A percentile compares a stretch with the other conserved stretches of the same genome.
Evolutionary conservation across 805 yeast species (phyloP).

Genomic region (Saccharomycodes ludwigii): DNA sequence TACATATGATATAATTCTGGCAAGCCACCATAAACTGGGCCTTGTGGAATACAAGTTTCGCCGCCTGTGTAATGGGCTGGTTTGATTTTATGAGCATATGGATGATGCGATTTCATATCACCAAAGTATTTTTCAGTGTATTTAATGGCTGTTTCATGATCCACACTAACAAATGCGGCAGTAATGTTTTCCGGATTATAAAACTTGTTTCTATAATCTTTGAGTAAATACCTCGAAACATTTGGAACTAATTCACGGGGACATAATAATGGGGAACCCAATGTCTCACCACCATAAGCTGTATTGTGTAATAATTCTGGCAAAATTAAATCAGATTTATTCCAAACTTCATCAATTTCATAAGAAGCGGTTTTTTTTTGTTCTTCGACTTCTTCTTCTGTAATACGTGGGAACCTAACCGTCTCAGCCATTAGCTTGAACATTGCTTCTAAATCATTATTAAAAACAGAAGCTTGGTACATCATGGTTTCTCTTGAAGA

Average conservation of each 20-base stretch:
- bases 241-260: conserved; percentile 54
- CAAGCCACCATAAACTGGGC: conserved; percentile 45
- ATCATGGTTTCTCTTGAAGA: conserved; percentile 84
- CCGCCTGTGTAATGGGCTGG: conserved; percentile 51
- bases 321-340: conserved; percentile 69
- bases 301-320: conserved; percentile 86
- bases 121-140: conserved; percentile 55
- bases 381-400: conserved; percentile 59
- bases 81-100: conserved; percentile 17
- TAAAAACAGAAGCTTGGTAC: conserved; percentile 92
- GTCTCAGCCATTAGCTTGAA: conserved; percentile 67
- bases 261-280: conserved; percentile 80
- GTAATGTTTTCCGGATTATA: conserved; percentile 75
- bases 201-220: conserved; percentile 49
- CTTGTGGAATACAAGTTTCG: conserved; percentile 37
- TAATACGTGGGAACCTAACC: conserved; percentile 54
- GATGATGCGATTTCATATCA: conserved; percentile 31
- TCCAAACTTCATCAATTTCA: conserved; percentile 73
- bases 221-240: conserved; percentile 40
- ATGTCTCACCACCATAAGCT: conserved; percentile 59
- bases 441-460: conserved; percentile 72
- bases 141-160: conserved; percentile 53
- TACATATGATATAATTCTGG: conserved; percentile 80
- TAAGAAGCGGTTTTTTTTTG: conserved; percentile 63
- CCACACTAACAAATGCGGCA: conserved; percentile 79